A percentile compares a stretch with the other conserved stretches of the same genome.
Conservation (phyloP, 345 rosid species). For the Turnera subulata region DNA sequence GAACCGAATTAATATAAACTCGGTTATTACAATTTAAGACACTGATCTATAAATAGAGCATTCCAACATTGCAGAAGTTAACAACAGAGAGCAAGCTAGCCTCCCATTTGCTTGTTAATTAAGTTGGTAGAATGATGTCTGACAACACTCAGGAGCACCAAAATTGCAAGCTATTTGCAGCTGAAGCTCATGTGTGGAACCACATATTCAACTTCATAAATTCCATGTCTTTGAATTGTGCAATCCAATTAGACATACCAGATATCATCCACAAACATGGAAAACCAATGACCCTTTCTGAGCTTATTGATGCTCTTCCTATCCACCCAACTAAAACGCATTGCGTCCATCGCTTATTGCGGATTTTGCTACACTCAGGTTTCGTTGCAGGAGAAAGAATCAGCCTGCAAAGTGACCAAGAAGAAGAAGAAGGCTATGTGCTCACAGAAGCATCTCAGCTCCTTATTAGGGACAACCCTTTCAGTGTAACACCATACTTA, state of each 20-base stretch:
- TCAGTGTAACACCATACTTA: neutral
- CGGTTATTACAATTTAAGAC: no score
- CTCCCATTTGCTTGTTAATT: no score
- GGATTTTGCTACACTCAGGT: conserved; percentile 18
- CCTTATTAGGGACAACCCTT: conserved; percentile 10
- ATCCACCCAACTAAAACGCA: conserved; percentile 2
- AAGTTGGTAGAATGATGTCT: no score
- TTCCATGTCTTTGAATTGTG: conserved; percentile 23
- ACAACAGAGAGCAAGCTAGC: no score
- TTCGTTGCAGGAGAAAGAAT: conserved; percentile 4
- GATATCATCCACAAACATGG: conserved; percentile 10
- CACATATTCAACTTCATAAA: conserved; percentile 17
- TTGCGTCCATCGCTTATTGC: conserved; percentile 18
- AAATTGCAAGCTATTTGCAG: no score
- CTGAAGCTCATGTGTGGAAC: conserved; percentile 17
- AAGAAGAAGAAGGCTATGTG: conserved; percentile 11
- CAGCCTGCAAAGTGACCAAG: neutral
- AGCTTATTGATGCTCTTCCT: conserved; percentile 13
- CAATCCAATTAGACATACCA: conserved; percentile 19
- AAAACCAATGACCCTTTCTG: conserved; percentile 11
- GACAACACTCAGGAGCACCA: no score
- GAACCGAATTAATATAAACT: no score
- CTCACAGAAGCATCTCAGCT: conserved; percentile 18
- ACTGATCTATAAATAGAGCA: no score
- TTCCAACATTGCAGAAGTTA: no score